Evolutionary conservation across 2,329 filamentous ascomycete genomes (phyloP).

Genomic region (Aureobasidium sp.): DNA sequence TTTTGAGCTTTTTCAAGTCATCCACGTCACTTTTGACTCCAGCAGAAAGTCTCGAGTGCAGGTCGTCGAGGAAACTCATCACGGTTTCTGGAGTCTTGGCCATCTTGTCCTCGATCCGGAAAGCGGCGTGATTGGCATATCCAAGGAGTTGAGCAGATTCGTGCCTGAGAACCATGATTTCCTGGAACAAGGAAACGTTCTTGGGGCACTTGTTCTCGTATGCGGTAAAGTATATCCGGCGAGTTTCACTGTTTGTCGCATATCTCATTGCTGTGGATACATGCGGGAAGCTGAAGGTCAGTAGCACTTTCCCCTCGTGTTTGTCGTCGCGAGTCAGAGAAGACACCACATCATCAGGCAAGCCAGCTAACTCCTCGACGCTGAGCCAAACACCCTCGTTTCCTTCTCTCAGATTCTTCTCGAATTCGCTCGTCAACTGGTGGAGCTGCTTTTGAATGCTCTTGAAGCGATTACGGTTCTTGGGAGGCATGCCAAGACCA

Average conservation of each 20-base stretch:
- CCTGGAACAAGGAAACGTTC: slow-evolving; percentile 67
- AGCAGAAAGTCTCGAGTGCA: slow-evolving; percentile 29
- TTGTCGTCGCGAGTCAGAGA: slow-evolving; percentile 65
- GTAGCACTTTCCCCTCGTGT: slow-evolving; percentile 58
- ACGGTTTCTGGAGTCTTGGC: slow-evolving; percentile 68
- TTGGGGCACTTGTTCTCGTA: slow-evolving; percentile 76
- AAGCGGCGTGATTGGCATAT: slow-evolving; percentile 70
- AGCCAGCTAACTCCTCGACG: slow-evolving; percentile 63
- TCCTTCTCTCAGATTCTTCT: slow-evolving; percentile 78
- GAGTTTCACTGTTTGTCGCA: slow-evolving; percentile 60
- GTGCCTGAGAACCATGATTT: slow-evolving; percentile 67
- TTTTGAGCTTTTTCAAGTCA: not conserved
- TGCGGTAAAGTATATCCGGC: slow-evolving; percentile 61
- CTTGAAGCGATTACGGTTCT: slow-evolving; percentile 71
- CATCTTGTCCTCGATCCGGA: slow-evolving; percentile 79
- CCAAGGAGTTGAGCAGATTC: slow-evolving; percentile 70
- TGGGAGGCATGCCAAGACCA: slow-evolving; percentile 63
- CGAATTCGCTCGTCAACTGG: slow-evolving; percentile 65
- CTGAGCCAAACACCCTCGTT: slow-evolving; percentile 73
- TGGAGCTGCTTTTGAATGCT: slow-evolving; percentile 76
- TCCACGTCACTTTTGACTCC: not conserved
- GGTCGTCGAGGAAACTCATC: slow-evolving; percentile 62
- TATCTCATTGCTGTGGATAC: slow-evolving; percentile 73
- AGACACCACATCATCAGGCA: slow-evolving; percentile 62
- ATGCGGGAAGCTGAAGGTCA: slow-evolving; percentile 79